Evolutionary conservation across 805 yeast genomes (phyloP), one percentile per base, ranked within the genome.

Genomic region (Yarrowia divulgata): DNA sequence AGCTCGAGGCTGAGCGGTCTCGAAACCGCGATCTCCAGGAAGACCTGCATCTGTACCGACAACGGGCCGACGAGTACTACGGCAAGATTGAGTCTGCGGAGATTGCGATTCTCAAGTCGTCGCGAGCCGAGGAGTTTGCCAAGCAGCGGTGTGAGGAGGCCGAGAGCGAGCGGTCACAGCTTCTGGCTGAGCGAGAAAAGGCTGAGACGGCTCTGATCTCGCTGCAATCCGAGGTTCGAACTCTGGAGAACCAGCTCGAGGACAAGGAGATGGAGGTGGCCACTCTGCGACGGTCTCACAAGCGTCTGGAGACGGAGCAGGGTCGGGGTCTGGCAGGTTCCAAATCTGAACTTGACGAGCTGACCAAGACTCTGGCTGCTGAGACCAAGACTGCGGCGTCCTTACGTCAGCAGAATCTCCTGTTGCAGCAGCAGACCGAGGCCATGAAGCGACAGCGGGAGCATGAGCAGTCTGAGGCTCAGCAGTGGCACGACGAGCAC

Each of bases 21-120:
- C 88, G 86, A 73, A 88, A 86, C 72, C 74, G 76, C 1, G 88
- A 91, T 39, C 79, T 91, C 39, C 76, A 81, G 1, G 82, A 84
- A 46, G 83, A 85, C 39, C 79, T 89, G 23, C 85, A 85, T 46
- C 80, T 89, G 40, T 92, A 90, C 78, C 89, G 87, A 74, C 78
- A 81, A 18, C 84, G 97, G 71, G 87, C 96, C 42, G 93, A 90
- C 43, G 90, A 88, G 71, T 90, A 91, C 75, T 86, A 84, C 73
- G 82, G 83, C 69, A 90, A 90, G 74, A 81, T 93, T 34, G 96
- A 92, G 74, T 84, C 85, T 63, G 93, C 95, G 1, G 97, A 93
- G 75, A 82, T 88, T 62, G 90, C 91, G 6, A 85, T 90, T 1
- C 81, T 84, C 67, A 83, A 87, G 55, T 86, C 91, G 9, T 82